Evolutionary conservation across 192 early-diverging fungal genomes (phyloP), one percentile per base, ranked within the genome.

Genomic region (Allomyces javanicus): DNA sequence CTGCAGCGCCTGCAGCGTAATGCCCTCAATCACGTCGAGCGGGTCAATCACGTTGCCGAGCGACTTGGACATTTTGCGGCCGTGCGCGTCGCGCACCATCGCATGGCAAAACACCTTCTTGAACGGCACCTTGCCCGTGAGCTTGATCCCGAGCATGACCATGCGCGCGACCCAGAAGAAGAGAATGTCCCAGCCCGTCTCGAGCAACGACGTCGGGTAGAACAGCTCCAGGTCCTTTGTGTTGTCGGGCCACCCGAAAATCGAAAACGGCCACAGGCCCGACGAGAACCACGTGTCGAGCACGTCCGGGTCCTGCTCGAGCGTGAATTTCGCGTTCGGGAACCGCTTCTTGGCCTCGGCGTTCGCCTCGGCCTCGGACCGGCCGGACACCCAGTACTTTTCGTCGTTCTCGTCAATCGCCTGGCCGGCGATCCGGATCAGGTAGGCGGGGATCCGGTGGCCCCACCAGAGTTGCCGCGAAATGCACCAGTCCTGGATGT

Each of bases 391-490:
- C 94, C 96, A 99, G 81, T 77, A 82, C 23, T 81, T 71, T 24
- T 75, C 78, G 64, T 91, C 86, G 63, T 77, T 72, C 12, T 72
- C 25, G 58, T 86, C 77, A 55, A 79, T 73, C 25, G 70, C 69
- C 68, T 78, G 77, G n/a, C 83, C 85, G 44, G 80, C 81, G 62
- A 97, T 80, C n/a, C 77, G 77, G 71, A 97, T 85, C 74, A 89
- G 93, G 79, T 96, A 99, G 5, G 91, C 93, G 24, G 96, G 96
- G 24, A 96, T 79, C 69, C 90, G 87, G 69, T 96, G 93, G 66
- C 96, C 96, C 96, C 96, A 99, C 96, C 96, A 99, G 63, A 99
- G 81, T 77, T 99, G 96, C 67, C 96, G 88, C 12, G 93, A 97
- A 58, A 98, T 87, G 70, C 96, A 99, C 96, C 96, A 99, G 74